A percentile compares a stretch with the other conserved stretches of the same genome.
These are phyloP conservation scores for Eucalyptus pauciflora DNA, from an alignment of 345 rosid genomes.

Conservation along the genomic window DNA sequence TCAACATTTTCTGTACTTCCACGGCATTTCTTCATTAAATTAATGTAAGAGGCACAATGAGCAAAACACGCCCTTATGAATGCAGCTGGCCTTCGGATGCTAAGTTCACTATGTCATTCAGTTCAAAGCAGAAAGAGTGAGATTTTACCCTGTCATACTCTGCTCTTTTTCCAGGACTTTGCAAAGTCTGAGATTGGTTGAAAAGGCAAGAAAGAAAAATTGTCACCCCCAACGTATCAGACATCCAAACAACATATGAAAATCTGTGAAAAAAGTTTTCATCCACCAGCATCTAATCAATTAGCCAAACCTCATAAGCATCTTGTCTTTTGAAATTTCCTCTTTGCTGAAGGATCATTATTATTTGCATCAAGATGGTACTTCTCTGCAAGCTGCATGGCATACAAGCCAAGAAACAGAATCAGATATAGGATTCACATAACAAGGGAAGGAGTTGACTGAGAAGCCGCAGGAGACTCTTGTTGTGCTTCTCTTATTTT, in stretches of 20 bases:
- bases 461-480: background rate
- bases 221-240: background rate
- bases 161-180: conserved; percentile 50
- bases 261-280: background rate
- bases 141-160: conserved; percentile 46
- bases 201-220: background rate
- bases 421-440: background rate
- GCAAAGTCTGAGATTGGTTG: conserved; percentile 37
- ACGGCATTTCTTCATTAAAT: conserved; percentile 15
- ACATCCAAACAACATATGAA: background rate
- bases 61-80: background rate
- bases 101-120: background rate
- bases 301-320: conserved; percentile 62
- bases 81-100: background rate
- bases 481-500: background rate
- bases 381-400: conserved; percentile 77
- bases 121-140: background rate
- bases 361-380: conserved; percentile 88
- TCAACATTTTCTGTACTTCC: conserved; percentile 27
- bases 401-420: background rate
- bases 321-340: conserved; percentile 77
- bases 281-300: background rate
- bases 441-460: background rate
- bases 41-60: background rate
- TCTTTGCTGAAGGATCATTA: conserved; percentile 65